Percentiles rank a stretch among this genome's conserved stretches.
Conservation (phyloP, 257 asterid genomes). For the Henckelia pumila region DNA sequence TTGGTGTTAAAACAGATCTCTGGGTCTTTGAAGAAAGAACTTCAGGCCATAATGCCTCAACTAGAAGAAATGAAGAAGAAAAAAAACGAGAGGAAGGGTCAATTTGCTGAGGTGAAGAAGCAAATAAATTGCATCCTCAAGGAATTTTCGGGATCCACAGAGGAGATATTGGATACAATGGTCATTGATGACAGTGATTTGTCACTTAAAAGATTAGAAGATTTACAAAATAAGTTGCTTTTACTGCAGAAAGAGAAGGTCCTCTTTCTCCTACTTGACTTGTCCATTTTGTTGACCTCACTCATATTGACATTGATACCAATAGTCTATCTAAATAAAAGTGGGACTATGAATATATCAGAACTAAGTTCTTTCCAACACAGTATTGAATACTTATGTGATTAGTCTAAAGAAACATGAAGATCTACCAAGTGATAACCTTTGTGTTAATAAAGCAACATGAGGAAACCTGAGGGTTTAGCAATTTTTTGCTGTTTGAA, state of each 20-base stretch:
- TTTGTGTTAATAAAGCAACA: slow-evolving; percentile 16
- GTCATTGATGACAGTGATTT: slow-evolving; percentile 62
- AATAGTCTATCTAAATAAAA: not conserved
- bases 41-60: slow-evolving; percentile 55
- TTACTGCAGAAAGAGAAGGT: slow-evolving; percentile 73
- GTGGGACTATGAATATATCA: slow-evolving; percentile 2
- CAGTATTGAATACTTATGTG: not conserved
- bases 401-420: not conserved
- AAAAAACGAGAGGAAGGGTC: slow-evolving; percentile 60
- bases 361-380: slow-evolving; percentile 1
- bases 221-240: slow-evolving; percentile 46
- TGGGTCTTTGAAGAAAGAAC: slow-evolving; percentile 64
- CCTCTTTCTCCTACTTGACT: slow-evolving; percentile 1
- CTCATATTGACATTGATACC: slow-evolving; percentile 16
- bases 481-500: slow-evolving; percentile 8
- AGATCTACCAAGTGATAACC: not conserved
- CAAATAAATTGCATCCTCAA: slow-evolving; percentile 53
- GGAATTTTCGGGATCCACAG: slow-evolving; percentile 52
- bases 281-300: slow-evolving; percentile 5
- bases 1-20: slow-evolving; percentile 43
- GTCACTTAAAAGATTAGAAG: slow-evolving; percentile 64
- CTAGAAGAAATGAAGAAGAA: slow-evolving; percentile 66
- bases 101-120: slow-evolving; percentile 54
- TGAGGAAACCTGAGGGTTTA: not conserved
- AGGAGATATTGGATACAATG: slow-evolving; percentile 10